phyloP scores from a whole-genome alignment of 352 stramenopile species.

The Globisporangium splendens region DNA sequence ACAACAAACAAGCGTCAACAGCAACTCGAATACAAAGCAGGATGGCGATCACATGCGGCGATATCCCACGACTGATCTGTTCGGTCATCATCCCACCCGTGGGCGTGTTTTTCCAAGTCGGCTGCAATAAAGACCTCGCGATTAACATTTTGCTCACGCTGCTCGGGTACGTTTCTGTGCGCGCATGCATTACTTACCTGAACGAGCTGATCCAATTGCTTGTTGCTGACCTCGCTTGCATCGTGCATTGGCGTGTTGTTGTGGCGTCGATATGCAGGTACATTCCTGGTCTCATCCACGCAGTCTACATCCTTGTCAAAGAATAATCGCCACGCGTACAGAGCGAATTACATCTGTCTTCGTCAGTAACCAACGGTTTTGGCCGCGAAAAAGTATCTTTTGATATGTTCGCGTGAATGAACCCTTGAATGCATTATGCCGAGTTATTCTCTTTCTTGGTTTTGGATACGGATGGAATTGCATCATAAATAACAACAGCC shows the following conservation, averaged over 20 bases:
- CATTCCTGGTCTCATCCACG: constrained; percentile 68
- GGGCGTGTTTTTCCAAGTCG: constrained; percentile 37
- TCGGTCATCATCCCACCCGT: constrained; percentile 56
- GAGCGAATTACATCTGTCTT: no score
- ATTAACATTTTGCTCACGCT: constrained; percentile 74
- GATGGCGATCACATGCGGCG: constrained; percentile 65
- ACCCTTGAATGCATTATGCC: no score
- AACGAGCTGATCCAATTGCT: no score
- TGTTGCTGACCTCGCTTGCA: not conserved
- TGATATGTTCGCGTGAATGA: no score
- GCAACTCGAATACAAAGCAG: not conserved
- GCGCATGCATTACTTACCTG: no score
- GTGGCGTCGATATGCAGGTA: constrained; percentile 24
- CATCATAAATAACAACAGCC: no score
- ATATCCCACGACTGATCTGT: constrained; percentile 68
- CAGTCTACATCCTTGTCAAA: constrained; percentile 70
- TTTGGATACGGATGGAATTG: no score
- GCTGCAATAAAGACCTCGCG: constrained; percentile 36
- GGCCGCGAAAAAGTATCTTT: no score
- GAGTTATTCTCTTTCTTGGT: no score
- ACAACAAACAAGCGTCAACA: not conserved
- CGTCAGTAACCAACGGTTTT: no score
- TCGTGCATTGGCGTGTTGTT: constrained; percentile 2
- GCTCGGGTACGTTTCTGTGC: constrained; percentile 29
- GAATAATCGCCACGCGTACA: constrained; percentile 22